Evolutionary conservation across 2,329 filamentous ascomycete species (phyloP).

Genomic region (Verticillium nonalfalfae): DNA sequence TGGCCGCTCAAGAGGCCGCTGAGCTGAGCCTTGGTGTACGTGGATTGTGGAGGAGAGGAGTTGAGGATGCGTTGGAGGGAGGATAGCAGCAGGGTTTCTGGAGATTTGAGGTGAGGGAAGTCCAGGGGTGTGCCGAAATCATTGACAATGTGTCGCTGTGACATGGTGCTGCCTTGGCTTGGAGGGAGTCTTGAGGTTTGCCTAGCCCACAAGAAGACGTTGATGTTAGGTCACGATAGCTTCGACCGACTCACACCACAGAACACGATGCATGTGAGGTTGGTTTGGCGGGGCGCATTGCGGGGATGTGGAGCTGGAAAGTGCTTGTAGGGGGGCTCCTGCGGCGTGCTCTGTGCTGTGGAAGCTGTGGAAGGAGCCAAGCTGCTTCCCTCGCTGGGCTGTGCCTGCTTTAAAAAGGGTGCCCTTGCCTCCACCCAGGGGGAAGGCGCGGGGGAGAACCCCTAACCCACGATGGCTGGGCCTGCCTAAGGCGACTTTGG

Average conservation of each 20-base stretch:
- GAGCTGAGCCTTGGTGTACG: conserved; percentile 25
- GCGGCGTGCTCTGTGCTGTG: no score
- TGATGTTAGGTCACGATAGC: neutral
- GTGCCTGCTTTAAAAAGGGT: neutral
- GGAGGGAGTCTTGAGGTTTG: neutral
- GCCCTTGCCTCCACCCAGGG: no score
- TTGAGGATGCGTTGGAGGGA: conserved; percentile 29
- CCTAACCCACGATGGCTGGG: neutral
- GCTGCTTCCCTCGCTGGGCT: neutral
- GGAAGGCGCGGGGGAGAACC: neutral
- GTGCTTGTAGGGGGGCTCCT: no score
- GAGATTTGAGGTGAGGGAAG: conserved; percentile 2
- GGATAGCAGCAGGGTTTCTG: conserved; percentile 19
- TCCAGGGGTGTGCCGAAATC: conserved; percentile 11
- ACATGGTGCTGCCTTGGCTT: neutral
- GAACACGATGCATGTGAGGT: neutral
- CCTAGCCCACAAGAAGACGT: no score
- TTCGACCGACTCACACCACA: neutral
- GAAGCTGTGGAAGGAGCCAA: neutral
- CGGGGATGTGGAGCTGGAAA: neutral
- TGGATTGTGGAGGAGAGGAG: conserved; percentile 25
- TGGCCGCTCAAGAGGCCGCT: conserved; percentile 48
- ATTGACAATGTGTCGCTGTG: conserved; percentile 23
- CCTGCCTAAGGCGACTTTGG: neutral
- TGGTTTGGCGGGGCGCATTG: neutral